Conservation (phyloP, 768 basidiomycete genomes). For the Neoboletus magnificus region DNA sequence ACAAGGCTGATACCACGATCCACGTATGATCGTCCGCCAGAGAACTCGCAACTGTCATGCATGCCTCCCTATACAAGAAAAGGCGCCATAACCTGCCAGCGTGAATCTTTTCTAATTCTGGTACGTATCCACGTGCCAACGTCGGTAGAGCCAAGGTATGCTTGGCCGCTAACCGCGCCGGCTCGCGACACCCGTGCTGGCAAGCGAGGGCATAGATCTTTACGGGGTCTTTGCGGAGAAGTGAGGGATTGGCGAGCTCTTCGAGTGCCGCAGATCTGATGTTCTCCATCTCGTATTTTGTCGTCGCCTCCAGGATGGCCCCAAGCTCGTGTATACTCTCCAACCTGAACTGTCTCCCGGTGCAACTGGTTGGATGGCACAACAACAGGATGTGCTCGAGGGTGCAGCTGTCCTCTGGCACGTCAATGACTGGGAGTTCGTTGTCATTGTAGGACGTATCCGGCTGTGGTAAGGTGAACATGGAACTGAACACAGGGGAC, state of each 20-base stretch:
- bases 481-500: constrained; percentile 13
- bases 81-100: constrained; percentile 6
- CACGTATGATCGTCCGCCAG: constrained; percentile 9
- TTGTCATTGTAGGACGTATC: not conserved
- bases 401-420: constrained; percentile 11
- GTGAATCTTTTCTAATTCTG: constrained; percentile 12
- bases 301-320: constrained; percentile 5
- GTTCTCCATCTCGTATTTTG: constrained; percentile 18
- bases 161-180: constrained; percentile 7
- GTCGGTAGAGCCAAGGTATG: constrained; percentile 6
- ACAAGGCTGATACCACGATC: constrained; percentile 1
- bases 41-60: not conserved
- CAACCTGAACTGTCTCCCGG: not conserved
- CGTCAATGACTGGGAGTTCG: constrained; percentile 3
- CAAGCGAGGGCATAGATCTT: constrained; percentile 13
- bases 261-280: not conserved
- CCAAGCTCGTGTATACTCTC: not conserved
- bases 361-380: constrained; percentile 5
- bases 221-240: constrained; percentile 9
- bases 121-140: not conserved
- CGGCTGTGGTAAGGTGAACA: constrained; percentile 15
- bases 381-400: constrained; percentile 8
- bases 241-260: not conserved
- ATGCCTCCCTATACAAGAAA: constrained; percentile 9
- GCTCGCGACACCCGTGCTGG: not conserved